A percentile compares a stretch with the other conserved stretches of the same genome.
Conservation (phyloP, 768 basidiomycete species). For the Kwoniella pini region DNA sequence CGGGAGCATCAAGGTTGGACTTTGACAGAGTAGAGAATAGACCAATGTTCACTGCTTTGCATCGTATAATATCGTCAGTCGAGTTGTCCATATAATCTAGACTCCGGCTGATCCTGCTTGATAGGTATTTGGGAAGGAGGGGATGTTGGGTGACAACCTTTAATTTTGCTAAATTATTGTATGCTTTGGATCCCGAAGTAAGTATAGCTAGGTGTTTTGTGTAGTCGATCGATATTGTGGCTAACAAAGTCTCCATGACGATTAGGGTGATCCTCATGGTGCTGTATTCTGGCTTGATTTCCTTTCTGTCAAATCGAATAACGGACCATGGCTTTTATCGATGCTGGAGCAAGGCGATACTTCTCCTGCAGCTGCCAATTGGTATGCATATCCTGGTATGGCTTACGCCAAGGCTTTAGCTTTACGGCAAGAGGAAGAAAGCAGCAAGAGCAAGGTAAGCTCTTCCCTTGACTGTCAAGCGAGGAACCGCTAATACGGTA, state of each 20-base stretch:
- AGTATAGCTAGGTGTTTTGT: not conserved
- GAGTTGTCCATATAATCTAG: not conserved
- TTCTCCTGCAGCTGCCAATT: slow-evolving; percentile 57
- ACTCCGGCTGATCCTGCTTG: slow-evolving; percentile 3
- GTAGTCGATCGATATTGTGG: not conserved
- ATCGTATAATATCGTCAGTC: slow-evolving; percentile 75
- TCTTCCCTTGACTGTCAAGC: not conserved
- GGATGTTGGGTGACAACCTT: slow-evolving; percentile 88
- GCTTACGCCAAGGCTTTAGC: slow-evolving; percentile 60
- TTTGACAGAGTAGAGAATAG: slow-evolving; percentile 87
- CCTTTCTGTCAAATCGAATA: slow-evolving; percentile 75
- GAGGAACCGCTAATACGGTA: slow-evolving; percentile 16
- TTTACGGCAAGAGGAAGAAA: slow-evolving; percentile 61
- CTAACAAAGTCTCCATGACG: not conserved
- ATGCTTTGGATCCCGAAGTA: slow-evolving; percentile 70
- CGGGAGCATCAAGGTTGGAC: slow-evolving; percentile 77
- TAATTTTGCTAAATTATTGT: slow-evolving; percentile 83
- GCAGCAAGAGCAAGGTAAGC: slow-evolving; percentile 56
- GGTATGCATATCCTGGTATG: slow-evolving; percentile 67
- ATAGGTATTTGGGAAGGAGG: slow-evolving; percentile 78
- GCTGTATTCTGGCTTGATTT: slow-evolving; percentile 74
- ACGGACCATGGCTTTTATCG: slow-evolving; percentile 77
- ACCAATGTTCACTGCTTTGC: slow-evolving; percentile 85
- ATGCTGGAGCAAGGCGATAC: slow-evolving; percentile 58
- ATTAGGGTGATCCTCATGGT: slow-evolving; percentile 78